Base-by-base conservation (phyloP, 768 basidiomycete genomes). In the Lenzites betulinus region DNA sequence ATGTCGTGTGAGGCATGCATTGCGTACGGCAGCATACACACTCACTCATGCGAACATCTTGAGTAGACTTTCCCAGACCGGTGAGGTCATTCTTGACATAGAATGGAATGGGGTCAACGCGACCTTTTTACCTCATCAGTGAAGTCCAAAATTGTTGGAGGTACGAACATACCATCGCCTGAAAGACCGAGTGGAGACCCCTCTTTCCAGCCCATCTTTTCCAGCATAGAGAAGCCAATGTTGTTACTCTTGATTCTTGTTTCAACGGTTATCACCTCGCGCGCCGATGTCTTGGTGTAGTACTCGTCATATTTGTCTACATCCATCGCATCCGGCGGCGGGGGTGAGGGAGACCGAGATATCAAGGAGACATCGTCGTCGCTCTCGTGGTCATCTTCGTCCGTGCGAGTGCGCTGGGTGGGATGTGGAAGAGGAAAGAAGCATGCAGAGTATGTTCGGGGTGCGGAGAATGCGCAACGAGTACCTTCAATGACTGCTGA, bases 91-190 rank as follows among this genome's bases (percentile, higher is more conserved):
- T 80, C 71, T 93, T 93, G 66, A 92, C 76, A 56, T 86, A 81
- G 71, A 93, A 93, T 9, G 92, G 92, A 43, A 94, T 79, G 1
- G 92, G 92, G 47, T 94, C 92, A 53, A 89, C 80, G 56, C 91
- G 89, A 41, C 90, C 92, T 93, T 12, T 25, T 3, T 1, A 2
- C 11, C 1, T 2, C 5, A 20, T 51, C 23, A 51, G 36, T 11
- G 22, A 3, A 12, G 36, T 6, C 1, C 1, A 7, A 39, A 1
- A 33, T 11, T 2, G 12, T 23, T 13, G 35, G 7, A 23, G 41
- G n/a, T n/a, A 22, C 30, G 22, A 36, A 60, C 76, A 20, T 62
- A 92, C 92, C 92, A 59, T 92, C 89, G 28, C 81, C 85, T 52
- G 90, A 88, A 16, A 90, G 66, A 5, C 92, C 92, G 1, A 94